Evolutionary conservation across 352 stramenopile genomes (phyloP).

Genomic region (Pythium scleroteichum): DNA sequence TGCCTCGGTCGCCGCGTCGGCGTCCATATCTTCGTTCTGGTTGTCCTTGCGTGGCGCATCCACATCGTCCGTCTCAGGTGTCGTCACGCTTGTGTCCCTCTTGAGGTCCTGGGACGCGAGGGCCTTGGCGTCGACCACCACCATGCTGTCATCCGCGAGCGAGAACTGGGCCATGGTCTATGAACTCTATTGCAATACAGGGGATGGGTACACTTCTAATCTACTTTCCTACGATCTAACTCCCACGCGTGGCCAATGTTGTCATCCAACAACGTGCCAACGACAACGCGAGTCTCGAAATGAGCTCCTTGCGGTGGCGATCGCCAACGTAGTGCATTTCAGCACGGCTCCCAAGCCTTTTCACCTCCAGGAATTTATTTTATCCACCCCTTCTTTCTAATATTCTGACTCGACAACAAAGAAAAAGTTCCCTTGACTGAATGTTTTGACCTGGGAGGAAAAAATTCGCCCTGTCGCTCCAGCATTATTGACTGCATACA

Average conservation of each 20-base stretch:
- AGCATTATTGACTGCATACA: conserved; percentile 26
- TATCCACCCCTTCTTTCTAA: conserved; percentile 4
- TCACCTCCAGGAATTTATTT: conserved; percentile 21
- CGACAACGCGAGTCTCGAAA: conserved; percentile 26
- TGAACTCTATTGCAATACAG: conserved; percentile 11
- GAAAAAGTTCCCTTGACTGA: conserved; percentile 20
- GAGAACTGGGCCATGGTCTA: conserved; percentile 22
- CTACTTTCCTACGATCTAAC: conserved; percentile 16
- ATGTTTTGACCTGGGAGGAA: conserved; percentile 17
- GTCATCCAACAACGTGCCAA: conserved; percentile 19
- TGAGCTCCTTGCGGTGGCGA: conserved; percentile 3
- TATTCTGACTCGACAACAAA: conserved; percentile 4
- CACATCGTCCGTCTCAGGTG: conserved; percentile 2
- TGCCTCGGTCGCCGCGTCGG: neutral
- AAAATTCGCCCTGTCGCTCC: conserved; percentile 23
- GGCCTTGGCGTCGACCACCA: conserved; percentile 15
- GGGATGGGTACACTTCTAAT: conserved; percentile 11
- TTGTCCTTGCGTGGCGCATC: conserved; percentile 4
- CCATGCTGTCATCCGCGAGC: conserved; percentile 10
- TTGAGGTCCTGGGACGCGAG: conserved; percentile 18
- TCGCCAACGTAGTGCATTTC: conserved; percentile 5
- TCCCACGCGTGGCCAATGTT: conserved; percentile 2
- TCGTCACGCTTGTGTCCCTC: conserved; percentile 1
- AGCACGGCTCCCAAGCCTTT: conserved; percentile 8
- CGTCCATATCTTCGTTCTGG: conserved; percentile 22